Base-by-base conservation (phyloP, 768 basidiomycete species). In the Cantharellus anzutake region DNA sequence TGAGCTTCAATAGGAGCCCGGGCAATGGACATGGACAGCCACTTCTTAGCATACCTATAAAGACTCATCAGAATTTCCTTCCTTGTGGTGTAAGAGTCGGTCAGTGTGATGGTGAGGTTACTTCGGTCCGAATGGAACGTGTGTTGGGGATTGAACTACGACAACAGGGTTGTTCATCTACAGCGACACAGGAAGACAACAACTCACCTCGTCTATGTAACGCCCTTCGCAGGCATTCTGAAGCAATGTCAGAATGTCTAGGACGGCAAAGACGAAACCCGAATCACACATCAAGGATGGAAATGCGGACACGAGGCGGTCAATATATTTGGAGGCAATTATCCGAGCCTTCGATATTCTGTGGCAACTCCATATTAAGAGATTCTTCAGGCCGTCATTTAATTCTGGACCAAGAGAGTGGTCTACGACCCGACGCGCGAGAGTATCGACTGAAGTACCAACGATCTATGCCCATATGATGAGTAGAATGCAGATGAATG, bases 221-320 rank as follows among this genome's bases (percentile, higher is more conserved):
- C 96, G 90, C 62, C 90, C 86, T 70, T 97, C 89, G 66, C 88
- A 90, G 0, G 90, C 82, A 55, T 82, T 78, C 61, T 91, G 80
- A 63, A 98, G 73, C 4, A 97, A 74, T 0, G 96, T 97, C 61
- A 99, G 75, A 51, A 89, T 83, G 66, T 99, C 94, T 42, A 98
- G 75, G 55, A 97, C 84, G 42, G 87, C 81, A 64, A 84, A 91
- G 3, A 98, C 86, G 7, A 98, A 76, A 5, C 82, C 76, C 2
- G 83, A 79, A 66, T 93, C 85, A 70, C 94, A 98, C 80, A 96
- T 86, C 56, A 99, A 73, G 11, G 92, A 91, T 2, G 96, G 92
- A 71, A 97, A 97, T 1, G 86, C 88, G 4, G 82, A 84, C 63
- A 98, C 83, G 44, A 98, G 73, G 42, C 82, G 78, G 70, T 90